phyloP scores from a whole-genome alignment of 2,329 filamentous ascomycete species.

The Didymosphaeria variabile region DNA sequence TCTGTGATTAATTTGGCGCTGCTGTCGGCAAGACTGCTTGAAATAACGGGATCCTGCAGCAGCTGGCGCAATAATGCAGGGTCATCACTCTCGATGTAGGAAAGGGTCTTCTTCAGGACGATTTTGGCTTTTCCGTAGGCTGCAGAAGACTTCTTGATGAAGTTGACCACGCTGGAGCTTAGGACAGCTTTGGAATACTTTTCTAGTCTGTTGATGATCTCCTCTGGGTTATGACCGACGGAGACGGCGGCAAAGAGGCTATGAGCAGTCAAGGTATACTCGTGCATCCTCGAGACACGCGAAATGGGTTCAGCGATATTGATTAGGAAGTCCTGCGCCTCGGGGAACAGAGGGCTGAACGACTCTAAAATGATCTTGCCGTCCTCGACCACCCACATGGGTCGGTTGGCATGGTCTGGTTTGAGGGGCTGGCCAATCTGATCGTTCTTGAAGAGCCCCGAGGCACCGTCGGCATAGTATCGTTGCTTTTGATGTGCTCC shows the following conservation, averaged over 20 bases:
- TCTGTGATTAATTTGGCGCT: conserved; percentile 78
- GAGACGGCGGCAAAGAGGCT: conserved; percentile 95
- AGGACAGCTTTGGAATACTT: conserved; percentile 88
- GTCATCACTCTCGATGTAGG: conserved; percentile 92
- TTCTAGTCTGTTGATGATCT: conserved; percentile 90
- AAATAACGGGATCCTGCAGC: conserved; percentile 85
- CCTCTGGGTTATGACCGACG: conserved; percentile 86
- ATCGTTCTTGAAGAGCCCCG: conserved; percentile 70
- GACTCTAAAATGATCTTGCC: conserved; percentile 93
- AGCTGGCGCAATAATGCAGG: conserved; percentile 84
- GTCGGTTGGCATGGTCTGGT: conserved; percentile 86
- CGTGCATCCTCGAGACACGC: conserved; percentile 88
- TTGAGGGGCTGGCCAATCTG: conserved; percentile 86
- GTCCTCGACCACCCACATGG: conserved; percentile 90
- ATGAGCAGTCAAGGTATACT: conserved; percentile 90
- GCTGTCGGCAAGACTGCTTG: conserved; percentile 78
- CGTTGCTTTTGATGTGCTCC: conserved; percentile 20
- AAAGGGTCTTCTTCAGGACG: conserved; percentile 92
- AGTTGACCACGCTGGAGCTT: conserved; percentile 80
- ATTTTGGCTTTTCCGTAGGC: conserved; percentile 96
- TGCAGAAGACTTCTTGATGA: conserved; percentile 83
- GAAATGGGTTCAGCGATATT: conserved; percentile 95
- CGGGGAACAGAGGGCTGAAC: conserved; percentile 85
- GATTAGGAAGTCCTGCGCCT: conserved; percentile 93
- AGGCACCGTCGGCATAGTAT: conserved; percentile 59